Conservation (phyloP, 345 rosid genomes). For the Limnanthes douglasii region DNA sequence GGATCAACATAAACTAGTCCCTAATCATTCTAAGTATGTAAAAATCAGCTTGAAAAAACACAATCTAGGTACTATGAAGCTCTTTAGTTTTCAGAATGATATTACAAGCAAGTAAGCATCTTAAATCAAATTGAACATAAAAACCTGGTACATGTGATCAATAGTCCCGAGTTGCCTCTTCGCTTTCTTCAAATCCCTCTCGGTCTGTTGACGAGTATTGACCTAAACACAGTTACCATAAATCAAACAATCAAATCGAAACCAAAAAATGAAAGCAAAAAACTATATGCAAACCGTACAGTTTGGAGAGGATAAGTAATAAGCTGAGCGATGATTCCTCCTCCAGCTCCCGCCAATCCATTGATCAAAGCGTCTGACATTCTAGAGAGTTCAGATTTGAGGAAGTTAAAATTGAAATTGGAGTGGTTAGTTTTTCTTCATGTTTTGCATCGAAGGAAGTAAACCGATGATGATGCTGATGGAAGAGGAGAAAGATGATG, state of each 20-base stretch:
- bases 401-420: no score
- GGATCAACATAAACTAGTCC: no score
- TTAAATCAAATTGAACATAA: not conserved
- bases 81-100: no score
- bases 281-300: constrained; percentile 17
- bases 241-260: not conserved
- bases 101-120: not conserved
- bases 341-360: constrained; percentile 94
- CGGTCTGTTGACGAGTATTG: constrained; percentile 93
- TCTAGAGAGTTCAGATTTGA: no score
- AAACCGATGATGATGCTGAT: no score
- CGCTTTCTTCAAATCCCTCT: constrained; percentile 74
- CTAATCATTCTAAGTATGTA: no score
- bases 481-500: no score
- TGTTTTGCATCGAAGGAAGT: no score
- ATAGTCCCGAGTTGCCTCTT: constrained; percentile 63
- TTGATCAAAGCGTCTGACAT: constrained; percentile 98
- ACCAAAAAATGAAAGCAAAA: constrained; percentile 1
- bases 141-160: constrained; percentile 74
- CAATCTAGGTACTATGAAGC: not conserved
- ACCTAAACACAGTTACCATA: constrained; percentile 31
- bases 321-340: constrained; percentile 95
- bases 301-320: constrained; percentile 93
- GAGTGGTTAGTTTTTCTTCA: no score
- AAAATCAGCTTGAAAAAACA: no score